Conservation (phyloP, 1,284 basidiomycete genomes). For the Trametes polyzona region DNA sequence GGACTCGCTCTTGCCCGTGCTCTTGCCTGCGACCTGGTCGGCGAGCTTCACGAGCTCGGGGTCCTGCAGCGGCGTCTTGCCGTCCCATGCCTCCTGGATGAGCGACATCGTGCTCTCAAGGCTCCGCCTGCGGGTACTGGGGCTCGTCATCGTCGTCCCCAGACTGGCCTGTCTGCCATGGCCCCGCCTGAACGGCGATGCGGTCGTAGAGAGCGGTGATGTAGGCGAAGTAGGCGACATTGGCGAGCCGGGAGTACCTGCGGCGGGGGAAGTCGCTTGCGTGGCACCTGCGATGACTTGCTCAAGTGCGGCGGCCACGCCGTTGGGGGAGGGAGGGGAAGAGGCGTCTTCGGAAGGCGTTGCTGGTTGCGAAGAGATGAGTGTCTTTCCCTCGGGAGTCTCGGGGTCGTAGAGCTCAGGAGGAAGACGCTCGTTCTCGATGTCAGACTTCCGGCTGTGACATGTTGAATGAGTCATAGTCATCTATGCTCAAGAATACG, state of each 20-base stretch:
- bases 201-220: constrained; percentile 41
- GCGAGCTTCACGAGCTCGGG: constrained; percentile 40
- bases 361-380: constrained; percentile 51
- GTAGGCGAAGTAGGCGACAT: constrained; percentile 42
- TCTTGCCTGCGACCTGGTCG: constrained; percentile 36
- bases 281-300: constrained; percentile 47
- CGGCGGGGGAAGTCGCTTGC: constrained; percentile 23
- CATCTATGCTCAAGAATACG: background rate
- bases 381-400: constrained; percentile 72
- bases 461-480: background rate
- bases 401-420: constrained; percentile 93
- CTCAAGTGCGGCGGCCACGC: constrained; percentile 55
- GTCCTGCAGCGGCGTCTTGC: constrained; percentile 32
- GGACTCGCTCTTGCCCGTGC: constrained; percentile 31
- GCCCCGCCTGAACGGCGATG: constrained; percentile 68
- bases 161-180: constrained; percentile 89
- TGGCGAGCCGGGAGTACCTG: constrained; percentile 35
- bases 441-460: constrained; percentile 91
- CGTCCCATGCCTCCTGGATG: constrained; percentile 87
- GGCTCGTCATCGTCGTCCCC: constrained; percentile 96
- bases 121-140: constrained; percentile 89
- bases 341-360: constrained; percentile 54
- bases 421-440: constrained; percentile 97
- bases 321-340: constrained; percentile 54
- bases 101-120: constrained; percentile 96